These are phyloP conservation scores for Mortierella sp. DNA, from an alignment of 371 early-diverging fungal genomes.

Conservation along the genomic window DNA sequence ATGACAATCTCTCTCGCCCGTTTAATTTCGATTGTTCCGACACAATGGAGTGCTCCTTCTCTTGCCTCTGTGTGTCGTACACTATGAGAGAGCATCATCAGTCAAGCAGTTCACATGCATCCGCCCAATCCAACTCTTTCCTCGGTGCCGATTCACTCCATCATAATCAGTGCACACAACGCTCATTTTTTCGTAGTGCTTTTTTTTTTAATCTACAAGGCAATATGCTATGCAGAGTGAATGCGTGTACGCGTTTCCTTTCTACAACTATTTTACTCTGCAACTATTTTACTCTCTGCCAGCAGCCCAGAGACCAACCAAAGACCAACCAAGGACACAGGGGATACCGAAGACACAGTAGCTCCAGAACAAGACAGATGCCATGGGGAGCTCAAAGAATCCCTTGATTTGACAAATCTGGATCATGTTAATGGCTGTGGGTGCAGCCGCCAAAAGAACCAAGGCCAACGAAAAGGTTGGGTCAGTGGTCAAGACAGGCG, in stretches of 20 bases:
- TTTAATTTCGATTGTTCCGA: background rate
- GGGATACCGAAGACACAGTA: slow-evolving; percentile 73
- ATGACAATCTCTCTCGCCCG: no score
- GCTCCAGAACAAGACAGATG: slow-evolving; percentile 73
- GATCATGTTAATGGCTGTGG: slow-evolving; percentile 72
- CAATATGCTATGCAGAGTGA: background rate
- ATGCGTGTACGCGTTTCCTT: background rate
- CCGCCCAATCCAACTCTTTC: background rate
- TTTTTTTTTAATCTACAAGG: no score
- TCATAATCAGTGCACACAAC: background rate
- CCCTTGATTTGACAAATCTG: slow-evolving; percentile 73
- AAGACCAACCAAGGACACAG: slow-evolving; percentile 64
- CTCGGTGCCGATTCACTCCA: background rate
- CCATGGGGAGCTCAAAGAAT: slow-evolving; percentile 72
- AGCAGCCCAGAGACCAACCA: slow-evolving; percentile 62
- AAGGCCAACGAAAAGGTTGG: slow-evolving; percentile 68
- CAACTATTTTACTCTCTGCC: slow-evolving; percentile 33
- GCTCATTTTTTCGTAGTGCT: background rate
- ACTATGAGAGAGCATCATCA: no score
- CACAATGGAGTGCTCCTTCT: no score
- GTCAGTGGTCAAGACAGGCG: slow-evolving; percentile 64
- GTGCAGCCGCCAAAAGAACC: slow-evolving; percentile 69
- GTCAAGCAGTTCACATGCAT: background rate
- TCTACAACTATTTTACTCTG: slow-evolving; percentile 14
- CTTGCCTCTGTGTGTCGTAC: background rate